A percentile compares a stretch with the other conserved stretches of the same genome.
Conservation (phyloP, 2,329 filamentous ascomycete species). For the Aspergillus sp. region DNA sequence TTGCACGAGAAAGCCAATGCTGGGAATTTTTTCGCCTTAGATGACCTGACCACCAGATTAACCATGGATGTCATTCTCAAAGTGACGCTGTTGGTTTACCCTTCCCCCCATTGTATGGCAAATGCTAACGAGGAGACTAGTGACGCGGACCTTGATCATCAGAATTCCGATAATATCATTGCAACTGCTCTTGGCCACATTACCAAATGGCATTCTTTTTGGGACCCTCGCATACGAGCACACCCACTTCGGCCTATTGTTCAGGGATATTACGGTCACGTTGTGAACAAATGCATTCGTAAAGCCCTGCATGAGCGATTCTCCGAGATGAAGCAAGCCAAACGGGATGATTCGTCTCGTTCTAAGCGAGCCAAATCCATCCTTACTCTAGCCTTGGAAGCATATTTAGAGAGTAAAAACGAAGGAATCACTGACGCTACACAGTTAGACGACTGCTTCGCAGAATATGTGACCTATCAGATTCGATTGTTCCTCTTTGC, state of each 20-base stretch:
- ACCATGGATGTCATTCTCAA: conserved; percentile 10
- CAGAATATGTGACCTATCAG: conserved; percentile 2
- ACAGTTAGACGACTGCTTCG: background rate
- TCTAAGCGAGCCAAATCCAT: conserved; percentile 5
- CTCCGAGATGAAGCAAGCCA: background rate
- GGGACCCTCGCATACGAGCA: conserved; percentile 1
- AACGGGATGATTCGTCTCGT: background rate
- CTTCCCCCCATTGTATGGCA: too few relatives aligned
- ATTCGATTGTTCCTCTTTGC: conserved; percentile 32
- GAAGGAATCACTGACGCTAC: background rate
- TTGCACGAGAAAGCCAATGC: background rate
- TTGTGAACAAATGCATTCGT: conserved; percentile 7
- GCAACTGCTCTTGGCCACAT: conserved; percentile 3
- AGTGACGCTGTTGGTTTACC: conserved; percentile 5
- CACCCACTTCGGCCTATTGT: background rate
- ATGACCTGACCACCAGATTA: conserved; percentile 4
- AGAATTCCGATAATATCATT: conserved; percentile 1
- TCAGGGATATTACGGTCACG: background rate
- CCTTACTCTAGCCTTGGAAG: conserved; percentile 4
- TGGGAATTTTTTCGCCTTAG: conserved; percentile 3
- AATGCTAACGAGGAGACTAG: background rate
- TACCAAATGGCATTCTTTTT: conserved; percentile 3
- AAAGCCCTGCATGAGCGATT: background rate
- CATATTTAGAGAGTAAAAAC: conserved; percentile 1
- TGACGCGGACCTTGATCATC: conserved; percentile 7